phyloP scores from a whole-genome alignment of 2,329 filamentous ascomycete species.

The Fusarium anthophilum region DNA sequence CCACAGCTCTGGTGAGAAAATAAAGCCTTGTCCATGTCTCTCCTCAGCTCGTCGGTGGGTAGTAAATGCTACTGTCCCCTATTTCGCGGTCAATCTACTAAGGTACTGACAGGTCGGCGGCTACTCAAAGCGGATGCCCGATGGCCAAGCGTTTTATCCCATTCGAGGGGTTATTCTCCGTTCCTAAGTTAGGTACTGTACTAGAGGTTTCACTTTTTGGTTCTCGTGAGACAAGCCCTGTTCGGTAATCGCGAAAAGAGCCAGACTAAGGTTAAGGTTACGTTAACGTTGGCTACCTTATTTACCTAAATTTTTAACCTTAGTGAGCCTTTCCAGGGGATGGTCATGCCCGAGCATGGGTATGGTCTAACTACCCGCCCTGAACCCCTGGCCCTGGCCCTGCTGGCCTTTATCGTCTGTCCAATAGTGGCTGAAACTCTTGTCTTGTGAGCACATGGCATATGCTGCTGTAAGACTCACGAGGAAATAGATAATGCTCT shows the following conservation, averaged over 20 bases:
- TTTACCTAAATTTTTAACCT: conserved; percentile 6
- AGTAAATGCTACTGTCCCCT: conserved; percentile 11
- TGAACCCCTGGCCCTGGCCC: background rate
- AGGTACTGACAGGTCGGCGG: background rate
- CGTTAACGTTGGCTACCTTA: background rate
- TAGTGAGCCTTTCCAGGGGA: background rate
- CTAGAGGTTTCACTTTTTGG: conserved; percentile 4
- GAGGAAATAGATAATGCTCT: background rate
- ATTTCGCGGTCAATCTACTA: background rate
- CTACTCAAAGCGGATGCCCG: background rate
- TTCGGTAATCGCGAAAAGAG: conserved; percentile 23
- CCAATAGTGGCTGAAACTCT: background rate
- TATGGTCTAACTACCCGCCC: background rate
- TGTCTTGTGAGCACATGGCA: background rate
- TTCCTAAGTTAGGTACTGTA: background rate
- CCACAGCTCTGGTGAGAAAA: background rate
- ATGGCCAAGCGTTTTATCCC: background rate
- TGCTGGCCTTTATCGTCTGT: background rate
- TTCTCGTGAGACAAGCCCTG: conserved; percentile 22
- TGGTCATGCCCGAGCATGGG: background rate
- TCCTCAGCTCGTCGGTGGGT: background rate
- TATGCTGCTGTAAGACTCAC: background rate
- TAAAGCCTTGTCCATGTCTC: background rate
- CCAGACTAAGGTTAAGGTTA: conserved; percentile 5
- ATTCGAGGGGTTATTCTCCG: conserved; percentile 28